phyloP scores from a whole-genome alignment of 495 filamentous ascomycete species.

The Lophium mytilinum region DNA sequence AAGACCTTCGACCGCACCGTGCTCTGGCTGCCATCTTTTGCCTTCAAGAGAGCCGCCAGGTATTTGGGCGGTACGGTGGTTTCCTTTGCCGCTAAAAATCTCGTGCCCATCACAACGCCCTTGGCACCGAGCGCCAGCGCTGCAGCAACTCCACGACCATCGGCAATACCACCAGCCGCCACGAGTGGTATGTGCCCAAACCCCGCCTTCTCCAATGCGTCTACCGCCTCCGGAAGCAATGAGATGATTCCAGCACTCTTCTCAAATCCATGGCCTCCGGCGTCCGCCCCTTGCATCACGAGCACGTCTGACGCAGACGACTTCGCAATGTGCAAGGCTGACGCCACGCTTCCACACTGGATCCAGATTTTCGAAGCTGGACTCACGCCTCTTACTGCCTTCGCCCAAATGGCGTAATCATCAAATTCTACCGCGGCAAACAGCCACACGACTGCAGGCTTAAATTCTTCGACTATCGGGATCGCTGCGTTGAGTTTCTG shows the following conservation, averaged over 20 bases:
- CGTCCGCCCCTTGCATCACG: constrained; percentile 64
- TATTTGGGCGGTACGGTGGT: constrained; percentile 52
- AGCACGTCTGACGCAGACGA: constrained; percentile 50
- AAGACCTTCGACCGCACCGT: constrained; percentile 64
- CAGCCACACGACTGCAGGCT: constrained; percentile 62
- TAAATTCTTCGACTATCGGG: constrained; percentile 37
- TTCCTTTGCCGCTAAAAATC: constrained; percentile 58
- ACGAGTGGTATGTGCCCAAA: constrained; percentile 34
- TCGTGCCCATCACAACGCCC: constrained; percentile 62
- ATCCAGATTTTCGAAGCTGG: constrained; percentile 52
- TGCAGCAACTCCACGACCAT: constrained; percentile 58
- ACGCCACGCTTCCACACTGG: constrained; percentile 53
- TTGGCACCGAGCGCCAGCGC: constrained; percentile 59
- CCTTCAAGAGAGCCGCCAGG: constrained; percentile 50
- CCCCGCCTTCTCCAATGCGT: constrained; percentile 37
- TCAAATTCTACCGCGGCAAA: constrained; percentile 49
- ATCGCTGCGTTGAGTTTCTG: constrained; percentile 41
- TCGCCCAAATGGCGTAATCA: constrained; percentile 51
- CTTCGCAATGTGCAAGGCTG: constrained; percentile 42
- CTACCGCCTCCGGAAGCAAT: constrained; percentile 50
- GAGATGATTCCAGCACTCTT: constrained; percentile 51
- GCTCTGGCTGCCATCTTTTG: constrained; percentile 51
- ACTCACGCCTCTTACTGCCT: constrained; percentile 40
- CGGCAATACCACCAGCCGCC: constrained; percentile 64
- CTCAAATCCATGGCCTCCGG: constrained; percentile 63